phyloP scores from a whole-genome alignment of 768 basidiomycete species.

The Suillus tomentosus region DNA sequence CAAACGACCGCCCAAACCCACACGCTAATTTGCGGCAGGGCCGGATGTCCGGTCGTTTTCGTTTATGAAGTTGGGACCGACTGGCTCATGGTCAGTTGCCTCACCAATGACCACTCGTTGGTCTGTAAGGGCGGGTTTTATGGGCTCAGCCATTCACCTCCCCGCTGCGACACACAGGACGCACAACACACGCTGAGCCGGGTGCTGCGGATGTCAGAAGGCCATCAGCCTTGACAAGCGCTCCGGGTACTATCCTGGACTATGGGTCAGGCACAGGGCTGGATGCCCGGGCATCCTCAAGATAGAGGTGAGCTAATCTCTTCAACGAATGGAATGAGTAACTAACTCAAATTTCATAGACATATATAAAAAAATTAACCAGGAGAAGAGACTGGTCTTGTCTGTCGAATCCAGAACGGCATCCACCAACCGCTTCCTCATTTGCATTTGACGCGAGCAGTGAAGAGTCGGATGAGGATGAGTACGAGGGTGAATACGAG shows the following conservation, averaged over 20 bases:
- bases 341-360: background rate
- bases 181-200: background rate
- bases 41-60: conserved; percentile 21
- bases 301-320: background rate
- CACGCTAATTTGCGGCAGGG: conserved; percentile 14
- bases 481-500: background rate
- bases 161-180: background rate
- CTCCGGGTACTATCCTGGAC: conserved; percentile 13
- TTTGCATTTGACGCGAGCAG: background rate
- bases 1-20: background rate
- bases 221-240: conserved; percentile 36
- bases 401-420: background rate
- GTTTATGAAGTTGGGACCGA: conserved; percentile 24
- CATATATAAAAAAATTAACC: background rate
- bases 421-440: background rate
- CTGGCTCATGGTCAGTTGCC: background rate
- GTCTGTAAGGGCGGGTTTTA: background rate
- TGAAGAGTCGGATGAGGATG: background rate
- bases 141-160: background rate
- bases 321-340: background rate
- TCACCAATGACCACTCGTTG: background rate
- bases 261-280: background rate
- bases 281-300: background rate
- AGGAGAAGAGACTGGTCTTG: background rate
- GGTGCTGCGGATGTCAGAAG: conserved; percentile 29